Evolutionary conservation across 495 filamentous ascomycete genomes (phyloP).

Genomic region (Cenococcum geophilum): DNA sequence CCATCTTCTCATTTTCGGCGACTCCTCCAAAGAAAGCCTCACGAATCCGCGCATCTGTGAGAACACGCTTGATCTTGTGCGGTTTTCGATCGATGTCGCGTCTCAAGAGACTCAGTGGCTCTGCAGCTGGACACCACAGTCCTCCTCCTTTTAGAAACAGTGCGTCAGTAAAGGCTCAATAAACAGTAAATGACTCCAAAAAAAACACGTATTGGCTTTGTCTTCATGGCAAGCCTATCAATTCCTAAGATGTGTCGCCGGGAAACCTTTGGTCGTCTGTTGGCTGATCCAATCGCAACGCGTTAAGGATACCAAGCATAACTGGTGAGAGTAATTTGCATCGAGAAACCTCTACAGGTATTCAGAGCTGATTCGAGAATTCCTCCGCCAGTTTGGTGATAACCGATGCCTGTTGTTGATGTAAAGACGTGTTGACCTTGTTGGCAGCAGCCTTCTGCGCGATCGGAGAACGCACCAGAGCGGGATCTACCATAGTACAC

Average conservation of each 20-base stretch:
- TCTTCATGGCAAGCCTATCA: too few relatives aligned
- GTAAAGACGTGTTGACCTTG: not conserved
- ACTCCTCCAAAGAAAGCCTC: constrained; percentile 57
- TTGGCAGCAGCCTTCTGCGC: not conserved
- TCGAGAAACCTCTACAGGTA: not conserved
- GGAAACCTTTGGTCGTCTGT: too few relatives aligned
- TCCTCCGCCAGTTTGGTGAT: not conserved
- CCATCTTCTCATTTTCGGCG: constrained; percentile 51
- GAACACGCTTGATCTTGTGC: constrained; percentile 56
- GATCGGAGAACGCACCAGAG: too few relatives aligned
- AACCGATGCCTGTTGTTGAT: not conserved
- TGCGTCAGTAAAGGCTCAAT: not conserved
- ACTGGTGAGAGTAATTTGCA: too few relatives aligned
- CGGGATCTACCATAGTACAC: not conserved
- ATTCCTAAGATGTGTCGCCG: not conserved
- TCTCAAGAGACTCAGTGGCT: constrained; percentile 57
- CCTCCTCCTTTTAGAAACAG: constrained; percentile 54
- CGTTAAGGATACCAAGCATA: too few relatives aligned
- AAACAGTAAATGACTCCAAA: not conserved
- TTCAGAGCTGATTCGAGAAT: not conserved
- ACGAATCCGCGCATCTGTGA: constrained; percentile 53
- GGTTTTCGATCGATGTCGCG: constrained; percentile 66
- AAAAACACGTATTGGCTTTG: not conserved
- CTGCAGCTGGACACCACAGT: constrained; percentile 66
- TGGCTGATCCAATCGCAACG: too few relatives aligned